Evolutionary conservation across 2,329 filamentous ascomycete genomes (phyloP), one percentile per base, ranked within the genome.

Genomic region (Pseudogymnoascus sp.): DNA sequence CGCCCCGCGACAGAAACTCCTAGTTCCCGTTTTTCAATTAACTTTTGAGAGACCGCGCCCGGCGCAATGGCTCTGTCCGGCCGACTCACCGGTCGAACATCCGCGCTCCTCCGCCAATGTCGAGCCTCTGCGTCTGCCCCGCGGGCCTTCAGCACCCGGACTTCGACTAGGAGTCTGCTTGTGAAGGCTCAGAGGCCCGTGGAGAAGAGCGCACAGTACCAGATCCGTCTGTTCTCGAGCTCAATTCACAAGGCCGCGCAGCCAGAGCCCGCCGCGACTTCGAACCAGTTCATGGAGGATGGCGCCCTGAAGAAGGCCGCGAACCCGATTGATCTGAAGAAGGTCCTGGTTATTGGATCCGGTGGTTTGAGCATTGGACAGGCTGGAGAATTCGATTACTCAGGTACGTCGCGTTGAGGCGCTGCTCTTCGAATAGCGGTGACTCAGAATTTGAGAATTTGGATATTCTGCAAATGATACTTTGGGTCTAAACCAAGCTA

Each of bases 381-480:
- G 78, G 93, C 93, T 66, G 93, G 93, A 78, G 93, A 97, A 79
- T 97, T 97, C 71, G 93, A 97, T 78, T 97, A 97, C 77, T 97
- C 94, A 75, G 93, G 91, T 96, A 81, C 67, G 86, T 81, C n/a
- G 34, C 57, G 32, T 58, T 58, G 34, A 25, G 34, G 37, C 30
- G 54, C 41, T 47, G 41, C 41, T 47, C 14, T 28, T 34, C 5
- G 12, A 14, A 18, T 20, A 16, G 47, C 47, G 47, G 47, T 54
- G 47, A 54, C 47, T 54, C 47, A 34, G 47, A 54, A 18, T 54
- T 18, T 54, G 47, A 54, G 47, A 34, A 54, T 32, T 32, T 28
- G 28, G 9, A 28, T 18, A 20, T 54, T 32, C 32, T 54, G n/a
- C 9, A 9, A 32, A 54, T 34, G 28, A 54, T 54, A 34, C 25